These are phyloP conservation scores for Vanrija sp. DNA, from an alignment of 1,284 basidiomycete genomes.

Conservation along the genomic window DNA sequence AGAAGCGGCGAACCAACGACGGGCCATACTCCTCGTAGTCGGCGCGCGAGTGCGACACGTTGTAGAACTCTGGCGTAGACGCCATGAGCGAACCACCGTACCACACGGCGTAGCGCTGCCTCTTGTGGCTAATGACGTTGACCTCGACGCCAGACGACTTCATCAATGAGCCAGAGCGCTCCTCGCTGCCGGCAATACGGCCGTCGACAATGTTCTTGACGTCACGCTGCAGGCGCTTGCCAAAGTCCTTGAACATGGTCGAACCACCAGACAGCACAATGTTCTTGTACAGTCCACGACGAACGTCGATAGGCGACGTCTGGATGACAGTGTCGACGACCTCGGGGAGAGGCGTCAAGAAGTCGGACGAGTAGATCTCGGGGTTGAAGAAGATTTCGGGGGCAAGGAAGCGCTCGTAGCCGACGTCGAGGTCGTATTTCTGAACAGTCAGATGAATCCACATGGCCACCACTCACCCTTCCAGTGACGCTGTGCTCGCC, in stretches of 20 bases:
- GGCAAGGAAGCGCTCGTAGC: constrained; percentile 98
- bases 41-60: constrained; percentile 93
- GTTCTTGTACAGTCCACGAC: constrained; percentile 94
- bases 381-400: constrained; percentile 99
- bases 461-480: constrained; percentile 57
- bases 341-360: constrained; percentile 92
- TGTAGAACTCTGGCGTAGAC: constrained; percentile 94
- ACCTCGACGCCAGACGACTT: constrained; percentile 91
- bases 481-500: constrained; percentile 92
- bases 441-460: constrained; percentile 38
- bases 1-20: constrained; percentile 89
- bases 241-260: constrained; percentile 98
- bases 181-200: constrained; percentile 72
- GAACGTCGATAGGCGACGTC: constrained; percentile 90
- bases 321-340: constrained; percentile 97
- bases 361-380: constrained; percentile 96
- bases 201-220: constrained; percentile 90
- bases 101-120: constrained; percentile 98
- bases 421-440: constrained; percentile 89
- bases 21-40: constrained; percentile 98
- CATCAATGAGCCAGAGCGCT: constrained; percentile 69
- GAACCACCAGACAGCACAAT: constrained; percentile 93
- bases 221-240: constrained; percentile 89
- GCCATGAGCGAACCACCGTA: constrained; percentile 94
- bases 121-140: constrained; percentile 97